Conservation (phyloP, 345 rosid species). For the Salix koriyanagi region DNA sequence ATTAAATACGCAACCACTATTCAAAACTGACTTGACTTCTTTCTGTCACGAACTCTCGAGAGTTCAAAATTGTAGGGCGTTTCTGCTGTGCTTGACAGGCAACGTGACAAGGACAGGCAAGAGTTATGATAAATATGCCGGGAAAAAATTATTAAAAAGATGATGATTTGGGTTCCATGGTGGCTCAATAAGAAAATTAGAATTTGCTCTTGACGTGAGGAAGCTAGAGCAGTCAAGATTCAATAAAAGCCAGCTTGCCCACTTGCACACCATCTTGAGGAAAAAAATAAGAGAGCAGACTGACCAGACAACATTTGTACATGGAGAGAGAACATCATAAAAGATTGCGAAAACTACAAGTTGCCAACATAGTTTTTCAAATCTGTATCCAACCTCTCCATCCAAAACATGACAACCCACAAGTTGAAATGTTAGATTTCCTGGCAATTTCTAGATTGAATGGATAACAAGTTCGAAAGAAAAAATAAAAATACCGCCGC, state of each 20-base stretch:
- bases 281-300: neutral
- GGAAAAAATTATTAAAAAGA: neutral
- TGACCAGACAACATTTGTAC: neutral
- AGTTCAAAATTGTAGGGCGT: neutral
- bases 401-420: neutral
- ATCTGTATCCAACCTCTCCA: neutral
- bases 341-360: conserved; percentile 2
- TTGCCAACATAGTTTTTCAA: neutral
- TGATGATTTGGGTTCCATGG: neutral
- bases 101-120: neutral
- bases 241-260: neutral
- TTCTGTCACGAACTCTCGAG: neutral
- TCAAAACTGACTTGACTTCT: neutral
- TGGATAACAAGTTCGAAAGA: neutral
- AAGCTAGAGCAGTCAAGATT: too few relatives aligned
- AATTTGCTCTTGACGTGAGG: neutral
- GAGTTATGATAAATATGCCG: fast-evolving
- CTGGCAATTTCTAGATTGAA: neutral
- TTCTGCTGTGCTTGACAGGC: neutral
- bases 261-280: conserved; percentile 4
- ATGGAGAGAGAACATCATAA: neutral
- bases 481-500: neutral
- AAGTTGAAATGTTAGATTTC: neutral
- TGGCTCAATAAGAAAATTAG: neutral
- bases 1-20: neutral